A percentile compares a stretch with the other conserved stretches of the same genome.
These are phyloP conservation scores for Linderniella brevidens DNA, from an alignment of 257 asterid species.

Conservation along the genomic window DNA sequence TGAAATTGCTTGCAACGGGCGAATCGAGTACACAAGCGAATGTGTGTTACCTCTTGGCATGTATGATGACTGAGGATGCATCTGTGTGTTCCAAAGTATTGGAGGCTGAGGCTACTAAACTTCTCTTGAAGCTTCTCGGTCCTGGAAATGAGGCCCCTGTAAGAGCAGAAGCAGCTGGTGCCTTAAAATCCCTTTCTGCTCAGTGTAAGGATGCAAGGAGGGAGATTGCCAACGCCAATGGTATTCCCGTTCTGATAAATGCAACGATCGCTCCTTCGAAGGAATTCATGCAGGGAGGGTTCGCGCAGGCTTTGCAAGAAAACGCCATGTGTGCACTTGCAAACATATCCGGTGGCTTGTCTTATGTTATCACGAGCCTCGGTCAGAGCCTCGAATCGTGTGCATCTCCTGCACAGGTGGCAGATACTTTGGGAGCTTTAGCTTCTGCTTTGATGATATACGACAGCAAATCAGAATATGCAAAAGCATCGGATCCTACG, in stretches of 20 bases:
- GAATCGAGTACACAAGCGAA: constrained; percentile 82
- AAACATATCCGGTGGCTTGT: constrained; percentile 93
- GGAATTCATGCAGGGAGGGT: constrained; percentile 98
- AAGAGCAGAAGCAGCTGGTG: constrained; percentile 94
- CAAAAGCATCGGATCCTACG: constrained; percentile 74
- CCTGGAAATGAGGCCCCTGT: constrained; percentile 86
- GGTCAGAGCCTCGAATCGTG: constrained; percentile 98
- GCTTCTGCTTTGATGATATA: constrained; percentile 99
- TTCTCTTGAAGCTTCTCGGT: constrained; percentile 78
- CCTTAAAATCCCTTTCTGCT: constrained; percentile 92
- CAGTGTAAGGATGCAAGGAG: constrained; percentile 79
- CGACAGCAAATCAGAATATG: constrained; percentile 58
- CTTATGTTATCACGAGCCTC: constrained; percentile 87
- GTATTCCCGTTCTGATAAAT: constrained; percentile 85
- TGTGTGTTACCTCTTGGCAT: constrained; percentile 89
- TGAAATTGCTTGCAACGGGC: constrained; percentile 74
- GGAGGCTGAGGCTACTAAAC: constrained; percentile 67
- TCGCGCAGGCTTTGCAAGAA: constrained; percentile 99
- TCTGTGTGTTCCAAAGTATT: constrained; percentile 67
- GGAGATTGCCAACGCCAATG: constrained; percentile 75
- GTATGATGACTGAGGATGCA: constrained; percentile 94
- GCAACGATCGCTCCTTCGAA: constrained; percentile 99
- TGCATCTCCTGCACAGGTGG: constrained; percentile 82
- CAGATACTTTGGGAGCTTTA: constrained; percentile 93
- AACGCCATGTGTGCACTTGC: constrained; percentile 99